Evolutionary conservation across 176 grass and related monocot species (phyloP).

Genomic region (Zea mays): DNA sequence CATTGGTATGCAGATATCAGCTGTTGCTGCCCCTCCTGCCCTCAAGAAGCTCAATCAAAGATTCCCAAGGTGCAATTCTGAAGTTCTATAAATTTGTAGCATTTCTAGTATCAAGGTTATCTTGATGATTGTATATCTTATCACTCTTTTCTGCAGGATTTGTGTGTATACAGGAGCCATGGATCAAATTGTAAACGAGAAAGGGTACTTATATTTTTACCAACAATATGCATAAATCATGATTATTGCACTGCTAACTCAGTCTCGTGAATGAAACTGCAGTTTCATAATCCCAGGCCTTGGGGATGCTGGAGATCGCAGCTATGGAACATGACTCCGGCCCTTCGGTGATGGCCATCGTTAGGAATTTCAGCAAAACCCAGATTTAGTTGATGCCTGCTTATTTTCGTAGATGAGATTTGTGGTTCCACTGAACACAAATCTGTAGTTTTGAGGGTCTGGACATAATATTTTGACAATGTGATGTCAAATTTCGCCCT

Average conservation of each 20-base stretch:
- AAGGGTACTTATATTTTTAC: slow-evolving; percentile 46
- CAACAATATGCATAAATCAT: slow-evolving; percentile 11
- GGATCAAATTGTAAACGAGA: slow-evolving; percentile 71
- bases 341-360: background rate
- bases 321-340: slow-evolving; percentile 8
- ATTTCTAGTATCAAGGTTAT: slow-evolving; percentile 32
- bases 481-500: background rate
- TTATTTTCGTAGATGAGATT: background rate
- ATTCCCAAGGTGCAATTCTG: slow-evolving; percentile 58
- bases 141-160: slow-evolving; percentile 42
- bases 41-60: slow-evolving; percentile 62
- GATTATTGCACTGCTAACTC: background rate
- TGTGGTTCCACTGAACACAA: background rate
- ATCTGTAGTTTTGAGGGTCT: background rate
- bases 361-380: slow-evolving; percentile 1
- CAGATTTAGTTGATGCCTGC: background rate
- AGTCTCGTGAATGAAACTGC: background rate
- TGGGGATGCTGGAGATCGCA: slow-evolving; percentile 21
- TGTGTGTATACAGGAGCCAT: slow-evolving; percentile 66
- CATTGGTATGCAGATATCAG: slow-evolving; percentile 47
- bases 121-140: slow-evolving; percentile 22
- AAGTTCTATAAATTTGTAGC: background rate
- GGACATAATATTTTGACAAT: background rate
- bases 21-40: slow-evolving; percentile 67
- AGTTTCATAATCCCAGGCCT: slow-evolving; percentile 14